Conservation (phyloP, 2,329 filamentous ascomycete genomes). For the Claviceps monticola region DNA sequence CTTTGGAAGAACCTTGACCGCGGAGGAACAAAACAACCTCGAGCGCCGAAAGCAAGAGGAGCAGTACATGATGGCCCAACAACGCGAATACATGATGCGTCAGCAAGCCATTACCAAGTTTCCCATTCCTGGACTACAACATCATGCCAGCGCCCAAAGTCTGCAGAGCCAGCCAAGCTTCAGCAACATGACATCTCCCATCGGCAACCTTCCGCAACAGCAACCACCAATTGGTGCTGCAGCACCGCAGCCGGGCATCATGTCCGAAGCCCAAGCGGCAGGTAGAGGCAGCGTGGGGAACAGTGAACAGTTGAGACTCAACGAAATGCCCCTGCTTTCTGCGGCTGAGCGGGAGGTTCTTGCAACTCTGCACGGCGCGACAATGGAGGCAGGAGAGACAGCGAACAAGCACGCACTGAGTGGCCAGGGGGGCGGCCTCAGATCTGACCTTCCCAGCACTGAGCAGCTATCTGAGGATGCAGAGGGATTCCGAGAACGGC, state of each 20-base stretch:
- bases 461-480: slow-evolving; percentile 38
- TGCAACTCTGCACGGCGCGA: slow-evolving; percentile 19
- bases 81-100: slow-evolving; percentile 82
- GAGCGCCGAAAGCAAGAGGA: slow-evolving; percentile 96
- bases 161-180: slow-evolving; percentile 95
- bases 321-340: slow-evolving; percentile 57
- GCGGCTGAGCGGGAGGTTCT: slow-evolving; percentile 39
- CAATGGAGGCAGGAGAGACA: background rate
- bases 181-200: slow-evolving; percentile 83
- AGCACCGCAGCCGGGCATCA: slow-evolving; percentile 32
- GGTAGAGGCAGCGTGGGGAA: slow-evolving; percentile 17
- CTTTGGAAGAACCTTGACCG: slow-evolving; percentile 90
- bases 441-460: slow-evolving; percentile 33
- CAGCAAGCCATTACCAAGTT: slow-evolving; percentile 69
- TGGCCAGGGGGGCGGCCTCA: slow-evolving; percentile 22
- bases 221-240: slow-evolving; percentile 28
- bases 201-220: slow-evolving; percentile 38
- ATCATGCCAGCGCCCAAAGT: slow-evolving; percentile 90
- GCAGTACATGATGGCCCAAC: slow-evolving; percentile 89
- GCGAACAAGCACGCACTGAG: slow-evolving; percentile 8
- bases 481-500: slow-evolving; percentile 53
- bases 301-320: slow-evolving; percentile 48
- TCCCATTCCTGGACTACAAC: slow-evolving; percentile 58
- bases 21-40: slow-evolving; percentile 93
- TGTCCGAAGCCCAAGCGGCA: slow-evolving; percentile 48